Base-by-base conservation (phyloP, 2,329 filamentous ascomycete species). In the Periglandula ipomoeae region DNA sequence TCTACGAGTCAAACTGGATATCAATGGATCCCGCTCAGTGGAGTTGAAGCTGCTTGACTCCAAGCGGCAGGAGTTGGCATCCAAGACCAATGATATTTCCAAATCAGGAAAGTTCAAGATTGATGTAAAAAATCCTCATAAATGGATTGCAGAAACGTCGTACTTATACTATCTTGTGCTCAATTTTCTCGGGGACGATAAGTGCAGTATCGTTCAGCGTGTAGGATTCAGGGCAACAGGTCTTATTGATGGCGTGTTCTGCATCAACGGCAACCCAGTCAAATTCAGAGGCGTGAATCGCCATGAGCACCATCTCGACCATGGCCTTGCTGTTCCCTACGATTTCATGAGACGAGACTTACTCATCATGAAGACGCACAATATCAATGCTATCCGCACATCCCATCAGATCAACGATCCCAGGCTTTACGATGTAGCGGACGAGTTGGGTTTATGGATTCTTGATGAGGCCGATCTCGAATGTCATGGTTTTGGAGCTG, bases 101-200 rank as follows among this genome's bases (percentile, higher is more conserved):
- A 49, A 56, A 5, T 76, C 58, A 60, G 66, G 41, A 62, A 77
- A 64, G 6, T 63, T 62, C 32, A 58, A 60, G 7, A 55, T 78
- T 41, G 65, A 49, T 2, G 65, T 84, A 7, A 52, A 65, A 8
- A 65, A 74, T 15, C 80, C 82, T 24, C 52, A 70, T 19, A 82
- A 84, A 47, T 87, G 84, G 84, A 84, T 82, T 0, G 84, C 83
- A 0, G 84, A 87, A 61, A 78, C 76, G 0, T 83, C 83, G 0
- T 71, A 79, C 47, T 62, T 87, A 0, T 86, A 87, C 34, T 72
- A 70, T 1, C 55, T 79, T 1, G 58, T 66, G 10, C 58, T 70
- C 13, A 68, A 63, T 13, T 63, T 69, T 32, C 56, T 61, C 13
- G 57, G 59, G 35, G 50, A 50, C 3, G 44, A 44, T 4, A 52